Evolutionary conservation across 148 eudicot genomes (phyloP), one percentile per base, ranked within the genome.

Genomic region (Rhododendron simsii): DNA sequence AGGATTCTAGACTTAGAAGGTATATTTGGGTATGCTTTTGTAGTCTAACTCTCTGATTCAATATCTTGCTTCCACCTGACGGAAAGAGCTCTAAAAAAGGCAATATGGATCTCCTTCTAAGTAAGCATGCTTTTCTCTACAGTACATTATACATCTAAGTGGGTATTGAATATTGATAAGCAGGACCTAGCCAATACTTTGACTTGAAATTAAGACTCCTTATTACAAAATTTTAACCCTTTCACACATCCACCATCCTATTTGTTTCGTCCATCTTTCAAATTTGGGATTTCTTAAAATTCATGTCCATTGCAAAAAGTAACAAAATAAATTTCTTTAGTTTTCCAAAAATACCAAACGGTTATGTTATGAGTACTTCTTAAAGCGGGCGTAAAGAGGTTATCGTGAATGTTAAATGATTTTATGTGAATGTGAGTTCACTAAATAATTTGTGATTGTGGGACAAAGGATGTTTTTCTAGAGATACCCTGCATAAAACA

Each of bases 1-100:
- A 88, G 84, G 69, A 91, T 96, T 87, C 88, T 92, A 81, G 90
- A 91, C 83, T 90, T 95, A 81, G 93, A 95, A 92, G 99, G 99
- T 94, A 85, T 35, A 50, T 89, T 57, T 83, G 18, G 47, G 77
- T 44, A 48, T 86, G 85, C 74, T 85, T 67, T 83, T 76, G 77
- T 75, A 87, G 47, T 61, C 50, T 50, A 5, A 18, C 51, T 44
- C 45, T 80, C 48, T 67, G 21, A 57, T 82, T 51, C 45, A 57
- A 21, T 74, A 18, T 67, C 26, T 71, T 45, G 41, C 57, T 83
- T 48, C 20, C 37, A 12, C 18, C 12, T 67, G 14, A 82, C 67
- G 14, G 37, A 45, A 35, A 28, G 67, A 74, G 23, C 74, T 85
- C 55, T 11, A 2, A 6, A 20, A 82, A 83, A 41, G 44, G 83